Base-by-base conservation (phyloP, 306 rosid species). In the Aeschynomene evenia region DNA sequence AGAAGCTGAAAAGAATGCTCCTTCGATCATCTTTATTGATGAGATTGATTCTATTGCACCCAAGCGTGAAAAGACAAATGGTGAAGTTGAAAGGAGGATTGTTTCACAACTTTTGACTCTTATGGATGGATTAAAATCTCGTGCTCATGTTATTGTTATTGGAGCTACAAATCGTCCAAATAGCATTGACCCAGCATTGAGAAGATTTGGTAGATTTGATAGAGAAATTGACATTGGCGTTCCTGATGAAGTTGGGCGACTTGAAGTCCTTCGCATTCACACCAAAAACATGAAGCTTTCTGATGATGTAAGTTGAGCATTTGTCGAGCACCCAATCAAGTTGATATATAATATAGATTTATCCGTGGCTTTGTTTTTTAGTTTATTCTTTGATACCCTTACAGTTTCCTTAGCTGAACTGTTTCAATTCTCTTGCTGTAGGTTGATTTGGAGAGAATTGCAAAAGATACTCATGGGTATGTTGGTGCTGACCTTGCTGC, bases 401-500 rank as follows among this genome's bases (percentile, higher is more conserved):
- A 37, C 4, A 10, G 19, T 45, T 53, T 45, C 7, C n/a, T 20
- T 63, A 63, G 40, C 34, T 11, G 18, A 63, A 56, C 33, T 16
- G 21, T 24, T 61, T 29, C 42, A 49, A 31, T 66, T 33, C 15
- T 63, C 16, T 31, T 29, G 11, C 50, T 77, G 68, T 61, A 84
- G 91, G 91, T 87, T 82, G 89, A 87, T 78, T 29, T 84, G 20
- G 82, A 77, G 71, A 82, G 72, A 76, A 82, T 87, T 61, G 10
- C 82, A 52, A 86, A 84, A 72, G 85, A 84, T 28, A 84, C 87
- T 10, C 88, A 86, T 71, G 89, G 89, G n/a, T 87, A 87, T 84
- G 89, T 87, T 82, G 91, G 91, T 68, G 87, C 87, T 6, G 91
- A 87, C 72, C 86, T 87, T 77, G 91, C 91, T 24, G 89, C 91